Percentiles rank a stretch among this genome's conserved stretches.
Evolutionary conservation across 257 asterid species (phyloP).

Genomic region (Ilex asprella): DNA sequence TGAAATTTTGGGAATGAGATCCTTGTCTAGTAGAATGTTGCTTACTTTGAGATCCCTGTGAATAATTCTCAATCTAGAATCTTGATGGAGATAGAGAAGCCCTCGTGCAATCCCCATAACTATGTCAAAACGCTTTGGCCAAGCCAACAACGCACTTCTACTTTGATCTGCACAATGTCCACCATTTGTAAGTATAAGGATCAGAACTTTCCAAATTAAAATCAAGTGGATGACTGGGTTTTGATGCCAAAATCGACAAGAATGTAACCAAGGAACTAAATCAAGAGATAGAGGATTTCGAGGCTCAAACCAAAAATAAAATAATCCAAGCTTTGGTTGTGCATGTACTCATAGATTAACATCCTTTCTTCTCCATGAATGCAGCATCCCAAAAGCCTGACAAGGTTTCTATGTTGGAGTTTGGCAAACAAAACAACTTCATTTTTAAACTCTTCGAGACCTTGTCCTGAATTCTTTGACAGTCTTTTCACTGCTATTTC

Average conservation of each 20-base stretch:
- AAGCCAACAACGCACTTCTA: conserved; percentile 5
- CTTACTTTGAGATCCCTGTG: conserved; percentile 45
- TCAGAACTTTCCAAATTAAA: neutral
- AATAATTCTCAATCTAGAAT: conserved; percentile 37
- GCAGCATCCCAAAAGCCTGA: conserved; percentile 52
- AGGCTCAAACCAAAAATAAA: conserved; percentile 33
- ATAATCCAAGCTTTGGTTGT: conserved; percentile 41
- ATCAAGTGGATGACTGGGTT: neutral
- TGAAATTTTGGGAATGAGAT: conserved; percentile 43
- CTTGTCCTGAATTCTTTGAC: conserved; percentile 41
- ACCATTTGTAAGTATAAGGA: neutral
- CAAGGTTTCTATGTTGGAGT: conserved; percentile 59
- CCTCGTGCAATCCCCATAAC: conserved; percentile 37
- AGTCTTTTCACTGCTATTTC: conserved; percentile 51
- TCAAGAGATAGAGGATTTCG: neutral
- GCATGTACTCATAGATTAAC: conserved; percentile 48
- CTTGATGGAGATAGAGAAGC: conserved; percentile 43
- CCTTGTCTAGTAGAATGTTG: conserved; percentile 33
- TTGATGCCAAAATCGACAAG: no score
- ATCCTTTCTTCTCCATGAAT: conserved; percentile 36
- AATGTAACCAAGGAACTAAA: neutral
- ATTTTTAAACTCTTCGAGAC: conserved; percentile 46
- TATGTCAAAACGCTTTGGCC: conserved; percentile 24
- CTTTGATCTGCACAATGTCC: conserved; percentile 8
- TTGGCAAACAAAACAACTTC: conserved; percentile 36